Percentiles rank a stretch among this genome's conserved stretches.
phyloP scores from a whole-genome alignment of 148 eudicot species.

The Vaccinium myrtillus region DNA sequence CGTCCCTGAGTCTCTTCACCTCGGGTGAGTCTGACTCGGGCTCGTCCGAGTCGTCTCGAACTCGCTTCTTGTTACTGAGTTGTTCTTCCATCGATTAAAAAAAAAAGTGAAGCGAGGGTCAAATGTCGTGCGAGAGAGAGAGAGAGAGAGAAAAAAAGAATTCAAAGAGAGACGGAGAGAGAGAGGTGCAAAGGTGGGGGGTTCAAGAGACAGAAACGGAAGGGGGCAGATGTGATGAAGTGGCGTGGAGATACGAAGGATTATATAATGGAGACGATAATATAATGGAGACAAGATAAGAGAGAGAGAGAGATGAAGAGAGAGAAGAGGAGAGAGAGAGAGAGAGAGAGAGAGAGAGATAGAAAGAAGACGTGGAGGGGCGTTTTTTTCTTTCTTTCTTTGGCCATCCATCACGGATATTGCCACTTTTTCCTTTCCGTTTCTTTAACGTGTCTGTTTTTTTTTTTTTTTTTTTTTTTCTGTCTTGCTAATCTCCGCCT shows the following conservation, averaged over 20 bases:
- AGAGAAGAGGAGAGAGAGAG: not conserved
- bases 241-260: not conserved
- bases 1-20: constrained; percentile 50
- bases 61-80: constrained; percentile 33
- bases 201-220: constrained; percentile 3
- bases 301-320: not conserved
- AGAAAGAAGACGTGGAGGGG: not conserved
- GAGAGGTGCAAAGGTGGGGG: not conserved
- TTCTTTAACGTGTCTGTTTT: constrained; percentile 10
- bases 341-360: not conserved
- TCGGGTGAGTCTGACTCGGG: constrained; percentile 36
- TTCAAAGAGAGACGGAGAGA: not conserved
- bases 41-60: constrained; percentile 47
- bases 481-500: too few relatives aligned
- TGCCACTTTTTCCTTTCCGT: constrained; percentile 15
- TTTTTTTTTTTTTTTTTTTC: not conserved
- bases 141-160: not conserved
- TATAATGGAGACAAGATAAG: constrained; percentile 2
- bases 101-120: not conserved
- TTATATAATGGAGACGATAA: constrained; percentile 13
- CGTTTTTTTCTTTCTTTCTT: too few relatives aligned
- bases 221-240: not conserved
- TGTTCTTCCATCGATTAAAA: constrained; percentile 22
- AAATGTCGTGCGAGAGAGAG: not conserved
- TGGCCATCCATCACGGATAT: constrained; percentile 29